These are phyloP conservation scores for Aureobasidium namibiae DNA, from an alignment of 2,329 filamentous ascomycete genomes.

Conservation along the genomic window DNA sequence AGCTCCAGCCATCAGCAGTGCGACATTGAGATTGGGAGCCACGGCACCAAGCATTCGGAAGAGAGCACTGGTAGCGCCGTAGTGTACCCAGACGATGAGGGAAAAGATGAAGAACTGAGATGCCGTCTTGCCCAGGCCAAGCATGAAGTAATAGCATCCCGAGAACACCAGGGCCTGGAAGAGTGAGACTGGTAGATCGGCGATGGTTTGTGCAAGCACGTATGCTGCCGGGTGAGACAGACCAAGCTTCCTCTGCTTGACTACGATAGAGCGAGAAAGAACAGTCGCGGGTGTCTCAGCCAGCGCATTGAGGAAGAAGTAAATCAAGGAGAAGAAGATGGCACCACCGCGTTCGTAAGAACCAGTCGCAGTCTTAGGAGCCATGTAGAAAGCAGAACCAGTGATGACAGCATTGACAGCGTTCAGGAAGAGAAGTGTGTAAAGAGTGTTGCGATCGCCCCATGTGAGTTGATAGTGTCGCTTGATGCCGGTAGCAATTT, in stretches of 20 bases:
- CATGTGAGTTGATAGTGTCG: slow-evolving; percentile 12
- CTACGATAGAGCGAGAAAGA: slow-evolving; percentile 38
- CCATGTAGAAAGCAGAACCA: slow-evolving; percentile 52
- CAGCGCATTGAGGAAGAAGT: slow-evolving; percentile 50
- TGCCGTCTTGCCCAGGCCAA: slow-evolving; percentile 33
- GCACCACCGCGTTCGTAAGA: slow-evolving; percentile 50
- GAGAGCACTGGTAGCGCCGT: slow-evolving; percentile 8
- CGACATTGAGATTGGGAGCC: slow-evolving; percentile 10
- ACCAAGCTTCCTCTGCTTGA: slow-evolving; percentile 39
- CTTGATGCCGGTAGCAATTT: slow-evolving; percentile 4
- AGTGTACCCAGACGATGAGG: slow-evolving; percentile 8
- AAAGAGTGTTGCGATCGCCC: slow-evolving; percentile 10
- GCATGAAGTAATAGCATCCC: slow-evolving; percentile 57
- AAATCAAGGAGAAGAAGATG: slow-evolving; percentile 47
- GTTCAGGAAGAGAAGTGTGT: slow-evolving; percentile 9
- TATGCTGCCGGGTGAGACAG: slow-evolving; percentile 35
- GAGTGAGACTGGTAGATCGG: neutral
- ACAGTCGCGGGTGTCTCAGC: slow-evolving; percentile 55
- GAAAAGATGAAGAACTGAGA: slow-evolving; percentile 14
- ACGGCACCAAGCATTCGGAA: slow-evolving; percentile 13
- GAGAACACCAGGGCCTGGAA: slow-evolving; percentile 37
- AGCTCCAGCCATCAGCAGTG: slow-evolving; percentile 14
- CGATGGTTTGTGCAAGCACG: slow-evolving; percentile 43
- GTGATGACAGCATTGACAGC: slow-evolving; percentile 36
- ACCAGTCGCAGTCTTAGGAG: slow-evolving; percentile 40